A percentile compares a stretch with the other conserved stretches of the same genome.
Conservation (phyloP, 306 rosid genomes). For the Pachyrhizus erosus region DNA sequence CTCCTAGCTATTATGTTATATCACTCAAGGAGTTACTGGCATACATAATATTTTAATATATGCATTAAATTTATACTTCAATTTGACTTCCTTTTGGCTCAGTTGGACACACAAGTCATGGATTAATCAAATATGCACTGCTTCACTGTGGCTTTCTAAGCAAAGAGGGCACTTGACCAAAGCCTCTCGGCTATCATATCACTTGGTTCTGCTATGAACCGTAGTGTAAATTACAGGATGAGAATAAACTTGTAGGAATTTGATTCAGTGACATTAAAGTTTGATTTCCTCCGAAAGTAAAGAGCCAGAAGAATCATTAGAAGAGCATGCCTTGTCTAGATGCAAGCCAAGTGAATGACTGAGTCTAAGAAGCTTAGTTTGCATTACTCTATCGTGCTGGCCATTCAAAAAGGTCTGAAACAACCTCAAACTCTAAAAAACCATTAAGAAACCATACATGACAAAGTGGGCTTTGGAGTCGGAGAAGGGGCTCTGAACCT, state of each 20-base stretch:
- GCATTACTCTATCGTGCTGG: neutral
- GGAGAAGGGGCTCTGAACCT: neutral
- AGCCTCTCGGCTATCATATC: neutral
- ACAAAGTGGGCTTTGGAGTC: neutral
- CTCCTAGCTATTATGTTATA: neutral
- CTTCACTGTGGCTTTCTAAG: neutral
- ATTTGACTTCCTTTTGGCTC: neutral
- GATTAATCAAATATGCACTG: neutral
- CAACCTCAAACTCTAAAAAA: slow-evolving; percentile 7
- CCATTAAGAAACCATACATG: neutral
- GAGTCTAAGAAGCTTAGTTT: neutral
- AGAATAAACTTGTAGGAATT: neutral
- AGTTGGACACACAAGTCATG: neutral
- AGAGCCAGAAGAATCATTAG: neutral
- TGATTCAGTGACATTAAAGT: neutral
- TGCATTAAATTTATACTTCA: neutral
- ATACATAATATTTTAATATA: neutral
- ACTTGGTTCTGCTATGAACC: neutral
- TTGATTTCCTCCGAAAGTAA: neutral
- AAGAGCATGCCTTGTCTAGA: slow-evolving; percentile 21
- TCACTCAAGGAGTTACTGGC: slow-evolving; percentile 3
- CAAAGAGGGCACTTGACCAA: neutral
- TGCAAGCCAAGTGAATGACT: neutral
- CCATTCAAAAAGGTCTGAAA: neutral
- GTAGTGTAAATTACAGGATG: neutral